phyloP scores from a whole-genome alignment of 148 eudicot species.

The Diospyros lotus region DNA sequence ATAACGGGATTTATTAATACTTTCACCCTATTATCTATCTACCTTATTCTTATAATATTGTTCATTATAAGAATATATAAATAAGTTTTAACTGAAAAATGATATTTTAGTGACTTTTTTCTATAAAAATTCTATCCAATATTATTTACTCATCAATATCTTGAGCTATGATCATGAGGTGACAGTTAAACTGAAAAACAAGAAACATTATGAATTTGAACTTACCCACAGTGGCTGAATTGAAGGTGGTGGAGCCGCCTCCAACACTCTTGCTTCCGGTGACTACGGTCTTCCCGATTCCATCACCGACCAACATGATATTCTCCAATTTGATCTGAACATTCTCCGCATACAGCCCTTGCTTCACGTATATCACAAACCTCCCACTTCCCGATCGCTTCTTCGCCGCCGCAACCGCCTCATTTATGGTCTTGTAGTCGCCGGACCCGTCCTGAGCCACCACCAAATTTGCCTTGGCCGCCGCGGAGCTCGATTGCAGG shows the following conservation, averaged over 20 bases:
- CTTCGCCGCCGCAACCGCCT: slow-evolving; percentile 50
- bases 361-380: slow-evolving; percentile 63
- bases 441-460: slow-evolving; percentile 92
- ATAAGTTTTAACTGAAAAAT: no score
- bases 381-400: slow-evolving; percentile 35
- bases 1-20: no score
- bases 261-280: slow-evolving; percentile 74
- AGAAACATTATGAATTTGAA: neutral
- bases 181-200: neutral
- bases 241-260: slow-evolving; percentile 65
- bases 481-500: slow-evolving; percentile 25
- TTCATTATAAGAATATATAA: no score
- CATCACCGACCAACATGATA: slow-evolving; percentile 74
- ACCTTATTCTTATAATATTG: no score
- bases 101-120: no score
- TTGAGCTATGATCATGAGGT: no score
- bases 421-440: slow-evolving; percentile 36
- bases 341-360: slow-evolving; percentile 59
- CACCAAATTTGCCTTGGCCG: slow-evolving; percentile 36
- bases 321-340: slow-evolving; percentile 37
- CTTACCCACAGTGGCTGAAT: slow-evolving; percentile 83
- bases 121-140: no score
- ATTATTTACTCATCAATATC: no score
- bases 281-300: slow-evolving; percentile 74
- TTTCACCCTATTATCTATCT: no score